A percentile compares a stretch with the other conserved stretches of the same genome.
phyloP scores from a whole-genome alignment of 2,329 filamentous ascomycete species.

The Fusarium torulosum region DNA sequence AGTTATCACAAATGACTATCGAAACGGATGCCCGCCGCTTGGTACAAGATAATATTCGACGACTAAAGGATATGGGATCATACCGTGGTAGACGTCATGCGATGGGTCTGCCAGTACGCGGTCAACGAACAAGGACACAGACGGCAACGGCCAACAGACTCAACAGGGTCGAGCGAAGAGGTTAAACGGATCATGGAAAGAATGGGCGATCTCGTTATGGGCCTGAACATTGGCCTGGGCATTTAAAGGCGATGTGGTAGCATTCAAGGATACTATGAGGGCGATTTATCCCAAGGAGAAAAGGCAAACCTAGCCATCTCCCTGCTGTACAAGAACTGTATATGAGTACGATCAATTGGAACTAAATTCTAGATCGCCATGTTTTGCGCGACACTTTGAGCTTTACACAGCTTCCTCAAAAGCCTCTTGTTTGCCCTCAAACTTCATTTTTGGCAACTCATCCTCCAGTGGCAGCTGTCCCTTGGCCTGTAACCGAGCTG shows the following conservation, averaged over 20 bases:
- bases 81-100: constrained; percentile 92
- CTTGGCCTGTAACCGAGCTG: constrained; percentile 71
- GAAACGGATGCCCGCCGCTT: constrained; percentile 87
- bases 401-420: constrained; percentile 11
- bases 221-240: background rate
- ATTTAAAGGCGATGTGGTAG: background rate
- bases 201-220: background rate
- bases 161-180: constrained; percentile 65
- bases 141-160: constrained; percentile 71
- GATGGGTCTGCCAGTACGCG: constrained; percentile 90
- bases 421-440: constrained; percentile 20
- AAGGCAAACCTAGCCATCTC: constrained; percentile 23
- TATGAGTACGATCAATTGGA: constrained; percentile 49
- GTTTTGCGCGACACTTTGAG: constrained; percentile 1
- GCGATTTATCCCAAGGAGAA: constrained; percentile 8
- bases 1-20: constrained; percentile 91
- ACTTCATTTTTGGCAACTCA: constrained; percentile 50
- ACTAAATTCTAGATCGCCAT: constrained; percentile 25
- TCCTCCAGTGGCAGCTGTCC: constrained; percentile 69
- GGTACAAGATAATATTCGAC: constrained; percentile 85
- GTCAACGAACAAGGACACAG: constrained; percentile 87
- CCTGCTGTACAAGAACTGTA: constrained; percentile 50
- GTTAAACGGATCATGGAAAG: constrained; percentile 34
- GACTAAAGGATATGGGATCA: constrained; percentile 89
- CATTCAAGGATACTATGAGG: constrained; percentile 8